Evolutionary conservation across 2,329 filamentous ascomycete genomes (phyloP), one percentile per base, ranked within the genome.

Genomic region (Davidsoniella eucalypti): DNA sequence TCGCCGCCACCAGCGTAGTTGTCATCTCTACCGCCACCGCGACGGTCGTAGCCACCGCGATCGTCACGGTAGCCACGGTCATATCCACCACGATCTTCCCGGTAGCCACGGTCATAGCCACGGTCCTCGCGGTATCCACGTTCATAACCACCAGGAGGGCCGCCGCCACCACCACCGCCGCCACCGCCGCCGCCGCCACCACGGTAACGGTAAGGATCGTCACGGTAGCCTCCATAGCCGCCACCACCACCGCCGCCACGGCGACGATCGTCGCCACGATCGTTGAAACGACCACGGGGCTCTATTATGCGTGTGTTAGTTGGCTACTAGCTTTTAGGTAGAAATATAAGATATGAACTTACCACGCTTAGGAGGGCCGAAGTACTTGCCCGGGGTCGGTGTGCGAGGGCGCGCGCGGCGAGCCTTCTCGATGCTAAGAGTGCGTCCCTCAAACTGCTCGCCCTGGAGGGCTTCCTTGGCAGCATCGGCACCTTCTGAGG

Each of bases 341-440:
- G 45, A 47, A 7, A 25, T 21, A 16, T 5, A 26, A 16, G 8
- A 43, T 16, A 14, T 18, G 54, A 55, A 70, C 83, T 72, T 71
- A 92, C 88, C 88, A 73, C 92, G 78, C 80, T 98, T 98, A 56
- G 92, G 92, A 55, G 92, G 92, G 48, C 92, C 92, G 63, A 95
- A 96, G 76, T 98, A 98, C 72, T 96, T 96, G 70, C 92, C 92
- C 45, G 92, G 92, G 52, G 92, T 98, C 36, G 92, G 92, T 52
- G 90, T 96, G 62, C 92, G 85, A 60, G 92, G 92, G 58, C 87
- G 84, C 63, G 86, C 85, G 66, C 92, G 87, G 61, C 92, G 87
- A 61, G 92, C 92, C 76, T 96, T 98, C 74, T 98, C 92, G 58
- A 98, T 96, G 75, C 88, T 95, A 61, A 98, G 70, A 55, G 88